Base-by-base conservation (phyloP, 441 rosid genomes). In the Populus hybrid region DNA sequence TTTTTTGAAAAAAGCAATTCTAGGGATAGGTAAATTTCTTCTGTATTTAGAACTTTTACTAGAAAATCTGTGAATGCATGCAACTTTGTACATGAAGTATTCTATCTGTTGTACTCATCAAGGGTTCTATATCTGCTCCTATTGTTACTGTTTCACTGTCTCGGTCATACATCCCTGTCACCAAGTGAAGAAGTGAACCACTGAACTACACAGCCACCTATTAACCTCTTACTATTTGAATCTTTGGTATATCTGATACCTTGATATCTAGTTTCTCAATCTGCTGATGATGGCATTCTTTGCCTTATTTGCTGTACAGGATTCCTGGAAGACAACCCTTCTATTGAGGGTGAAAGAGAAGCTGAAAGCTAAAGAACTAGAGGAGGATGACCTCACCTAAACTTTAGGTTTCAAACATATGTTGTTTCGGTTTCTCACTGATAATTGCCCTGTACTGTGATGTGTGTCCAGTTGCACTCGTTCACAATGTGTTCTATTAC, bases 261-360 rank as follows among this genome's bases (percentile, higher is more conserved):
- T 29, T 65, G 36, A 65, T 18, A 6, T 53, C 61, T 18, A 53
- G 61, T 16, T 16, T 74, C 65, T 31, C 26, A 9, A 21, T 61
- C 14, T 68, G 9, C 75, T 61, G 29, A 71, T 33, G 59, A 8
- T 72, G 5, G 21, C 18, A 21, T 59, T 68, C 61, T 53, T 73
- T 31, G 42, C 23, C 21, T 53, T 38, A 23, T 24, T 42, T 76
- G 59, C 16, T 5, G 1, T 66, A 63, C 82, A 96, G 99, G 99
- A 96, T 83, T 80, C 98, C 10, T 96, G 98, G 98, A 96, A 96
- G 93, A 96, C 99, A 12, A 93, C 96, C 33, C 91, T 94, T 83
- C 83, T 96, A 73, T 83, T 94, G 88, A 89, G 99, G 84, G 98
- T 94, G 85, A 96, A 96, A 87, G 98, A 96, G 84, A 94, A 93